These are phyloP conservation scores for Syzygium malaccense DNA, from an alignment of 441 rosid genomes.

Conservation along the genomic window DNA sequence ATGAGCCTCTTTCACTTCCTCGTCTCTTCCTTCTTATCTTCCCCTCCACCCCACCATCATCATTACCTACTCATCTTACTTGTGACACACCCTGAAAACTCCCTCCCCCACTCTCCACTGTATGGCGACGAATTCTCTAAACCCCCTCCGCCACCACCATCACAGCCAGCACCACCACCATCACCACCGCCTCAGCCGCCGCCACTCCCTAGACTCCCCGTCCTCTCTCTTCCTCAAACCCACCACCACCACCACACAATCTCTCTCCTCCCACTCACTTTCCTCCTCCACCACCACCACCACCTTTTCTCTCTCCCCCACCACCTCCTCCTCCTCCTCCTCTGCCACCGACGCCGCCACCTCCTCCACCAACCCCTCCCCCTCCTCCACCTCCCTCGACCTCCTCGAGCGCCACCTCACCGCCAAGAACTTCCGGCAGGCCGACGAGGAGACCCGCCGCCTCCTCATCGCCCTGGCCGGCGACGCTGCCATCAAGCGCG, in stretches of 20 bases:
- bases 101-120: conserved; percentile 7
- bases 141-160: conserved; percentile 4
- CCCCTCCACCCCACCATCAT: background rate
- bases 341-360: conserved; percentile 23
- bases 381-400: conserved; percentile 52
- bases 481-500: conserved; percentile 62
- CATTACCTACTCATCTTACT: background rate
- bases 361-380: conserved; percentile 26
- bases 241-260: background rate
- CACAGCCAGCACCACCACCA: background rate
- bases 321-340: conserved; percentile 3
- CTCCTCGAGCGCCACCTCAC: conserved; percentile 54
- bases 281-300: background rate
- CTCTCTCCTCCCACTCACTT: conserved; percentile 1
- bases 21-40: conserved; percentile 4
- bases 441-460: conserved; percentile 84
- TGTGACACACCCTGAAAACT: background rate
- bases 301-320: conserved; percentile 2
- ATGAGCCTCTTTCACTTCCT: conserved; percentile 13
- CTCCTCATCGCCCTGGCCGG: conserved; percentile 73
- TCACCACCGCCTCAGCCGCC: conserved; percentile 18
- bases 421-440: conserved; percentile 61
- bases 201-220: conserved; percentile 13
- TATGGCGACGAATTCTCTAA: conserved; percentile 46
- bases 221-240: conserved; percentile 4